A percentile compares a stretch with the other conserved stretches of the same genome.
Conservation (phyloP, 768 basidiomycete genomes). For the Russula brevipes region DNA sequence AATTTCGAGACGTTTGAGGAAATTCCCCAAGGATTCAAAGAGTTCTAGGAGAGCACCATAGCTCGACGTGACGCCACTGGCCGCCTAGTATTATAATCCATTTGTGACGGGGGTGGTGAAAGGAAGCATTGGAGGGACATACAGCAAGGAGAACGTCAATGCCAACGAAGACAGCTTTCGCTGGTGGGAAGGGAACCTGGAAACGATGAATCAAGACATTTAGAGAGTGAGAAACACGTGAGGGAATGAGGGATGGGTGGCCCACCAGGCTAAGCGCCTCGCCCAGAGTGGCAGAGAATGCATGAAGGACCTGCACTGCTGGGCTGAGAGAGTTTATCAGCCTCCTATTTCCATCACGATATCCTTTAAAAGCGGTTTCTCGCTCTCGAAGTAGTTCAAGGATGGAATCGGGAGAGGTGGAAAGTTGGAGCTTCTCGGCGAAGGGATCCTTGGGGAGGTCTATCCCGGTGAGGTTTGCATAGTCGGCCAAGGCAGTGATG, state of each 20-base stretch:
- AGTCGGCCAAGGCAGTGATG: neutral
- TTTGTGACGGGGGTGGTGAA: neutral
- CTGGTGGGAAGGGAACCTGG: neutral
- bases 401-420: neutral
- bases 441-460: neutral
- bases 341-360: too few relatives aligned
- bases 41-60: slow-evolving; percentile 3
- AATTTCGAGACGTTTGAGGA: slow-evolving; percentile 4
- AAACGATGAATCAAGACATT: too few relatives aligned
- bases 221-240: neutral
- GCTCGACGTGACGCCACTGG: neutral
- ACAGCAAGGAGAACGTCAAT: neutral
- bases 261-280: too few relatives aligned
- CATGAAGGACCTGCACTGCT: too few relatives aligned
- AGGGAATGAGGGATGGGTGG: neutral
- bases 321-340: too few relatives aligned
- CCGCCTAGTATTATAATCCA: neutral
- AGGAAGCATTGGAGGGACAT: neutral
- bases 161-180: neutral
- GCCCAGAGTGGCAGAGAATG: too few relatives aligned
- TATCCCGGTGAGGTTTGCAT: neutral
- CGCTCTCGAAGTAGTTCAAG: neutral
- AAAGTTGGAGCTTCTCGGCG: neutral
- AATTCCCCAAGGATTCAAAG: neutral
- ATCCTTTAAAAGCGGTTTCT: neutral